Conservation (phyloP, 257 asterid species). For the Solanum lignicaule region DNA sequence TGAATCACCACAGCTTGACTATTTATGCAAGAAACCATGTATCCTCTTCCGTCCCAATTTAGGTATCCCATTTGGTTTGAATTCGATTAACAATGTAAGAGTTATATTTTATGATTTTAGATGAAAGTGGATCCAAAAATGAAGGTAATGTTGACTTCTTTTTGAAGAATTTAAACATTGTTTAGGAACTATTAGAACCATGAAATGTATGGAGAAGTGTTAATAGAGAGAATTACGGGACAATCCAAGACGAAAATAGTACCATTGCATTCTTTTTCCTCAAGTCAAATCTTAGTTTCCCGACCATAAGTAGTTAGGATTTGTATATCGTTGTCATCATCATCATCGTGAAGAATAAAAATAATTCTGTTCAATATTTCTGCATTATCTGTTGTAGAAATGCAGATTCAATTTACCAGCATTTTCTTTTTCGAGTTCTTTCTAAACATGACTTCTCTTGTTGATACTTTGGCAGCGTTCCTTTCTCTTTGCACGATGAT, state of each 20-base stretch:
- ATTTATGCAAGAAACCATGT: neutral
- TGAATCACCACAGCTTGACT: neutral
- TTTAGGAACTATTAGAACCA: neutral
- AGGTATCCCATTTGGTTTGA: neutral
- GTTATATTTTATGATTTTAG: neutral
- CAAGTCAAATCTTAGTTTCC: neutral
- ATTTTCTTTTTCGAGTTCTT: neutral
- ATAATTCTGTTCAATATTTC: neutral
- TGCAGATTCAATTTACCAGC: neutral
- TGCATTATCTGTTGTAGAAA: neutral
- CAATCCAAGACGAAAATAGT: neutral
- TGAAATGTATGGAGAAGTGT: neutral
- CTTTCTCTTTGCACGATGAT: slow-evolving; percentile 13
- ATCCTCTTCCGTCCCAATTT: neutral
- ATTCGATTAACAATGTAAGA: neutral
- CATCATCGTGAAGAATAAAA: neutral
- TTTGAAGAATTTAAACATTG: neutral
- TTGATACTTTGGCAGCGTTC: slow-evolving; percentile 5
- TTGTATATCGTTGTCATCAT: neutral
- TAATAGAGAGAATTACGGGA: neutral
- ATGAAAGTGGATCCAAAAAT: neutral
- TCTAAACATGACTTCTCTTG: neutral
- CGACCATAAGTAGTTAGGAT: neutral
- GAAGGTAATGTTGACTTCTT: neutral
- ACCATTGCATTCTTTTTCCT: neutral